Evolutionary conservation across 371 early-diverging fungal genomes (phyloP).

Genomic region (Syncephalastrum monosporum): DNA sequence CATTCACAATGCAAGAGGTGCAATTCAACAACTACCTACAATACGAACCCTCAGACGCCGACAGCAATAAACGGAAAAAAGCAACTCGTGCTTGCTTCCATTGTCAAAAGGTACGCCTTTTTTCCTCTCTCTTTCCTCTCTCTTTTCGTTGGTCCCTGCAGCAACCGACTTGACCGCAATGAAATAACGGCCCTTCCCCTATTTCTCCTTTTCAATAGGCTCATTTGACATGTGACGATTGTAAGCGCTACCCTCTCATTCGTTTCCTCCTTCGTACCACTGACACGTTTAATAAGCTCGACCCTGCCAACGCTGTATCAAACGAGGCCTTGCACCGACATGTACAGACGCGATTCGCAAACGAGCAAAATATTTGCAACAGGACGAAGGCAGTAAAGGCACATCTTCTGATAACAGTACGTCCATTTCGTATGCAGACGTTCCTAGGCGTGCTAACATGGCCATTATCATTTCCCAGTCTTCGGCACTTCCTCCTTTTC

Average conservation of each 20-base stretch:
- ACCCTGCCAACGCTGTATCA: constrained; percentile 86
- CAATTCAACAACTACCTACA: constrained; percentile 22
- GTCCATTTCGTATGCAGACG: neutral
- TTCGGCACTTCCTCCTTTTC: too few species aligned
- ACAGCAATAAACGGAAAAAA: constrained; percentile 29
- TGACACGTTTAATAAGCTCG: constrained; percentile 51
- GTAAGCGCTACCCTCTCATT: constrained; percentile 25
- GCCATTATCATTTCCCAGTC: neutral
- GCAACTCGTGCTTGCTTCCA: constrained; percentile 43
- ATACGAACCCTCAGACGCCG: constrained; percentile 17
- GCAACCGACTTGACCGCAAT: too few species aligned
- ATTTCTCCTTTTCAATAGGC: constrained; percentile 26
- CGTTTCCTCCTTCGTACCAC: neutral
- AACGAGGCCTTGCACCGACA: constrained; percentile 67
- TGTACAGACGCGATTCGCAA: constrained; percentile 81
- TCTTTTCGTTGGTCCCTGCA: too few species aligned
- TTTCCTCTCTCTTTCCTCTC: neutral
- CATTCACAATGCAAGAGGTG: constrained; percentile 13
- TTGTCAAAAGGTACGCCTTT: constrained; percentile 50
- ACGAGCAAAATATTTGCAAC: constrained; percentile 73
- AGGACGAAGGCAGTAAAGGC: constrained; percentile 24
- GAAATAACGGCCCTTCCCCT: too few species aligned
- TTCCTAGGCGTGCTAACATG: neutral
- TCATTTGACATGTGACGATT: constrained; percentile 65
- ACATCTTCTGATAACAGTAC: neutral